A percentile compares a stretch with the other conserved stretches of the same genome.
These are phyloP conservation scores for Dactylellina cionopaga DNA, from an alignment of 2,329 filamentous ascomycete species.

Conservation along the genomic window DNA sequence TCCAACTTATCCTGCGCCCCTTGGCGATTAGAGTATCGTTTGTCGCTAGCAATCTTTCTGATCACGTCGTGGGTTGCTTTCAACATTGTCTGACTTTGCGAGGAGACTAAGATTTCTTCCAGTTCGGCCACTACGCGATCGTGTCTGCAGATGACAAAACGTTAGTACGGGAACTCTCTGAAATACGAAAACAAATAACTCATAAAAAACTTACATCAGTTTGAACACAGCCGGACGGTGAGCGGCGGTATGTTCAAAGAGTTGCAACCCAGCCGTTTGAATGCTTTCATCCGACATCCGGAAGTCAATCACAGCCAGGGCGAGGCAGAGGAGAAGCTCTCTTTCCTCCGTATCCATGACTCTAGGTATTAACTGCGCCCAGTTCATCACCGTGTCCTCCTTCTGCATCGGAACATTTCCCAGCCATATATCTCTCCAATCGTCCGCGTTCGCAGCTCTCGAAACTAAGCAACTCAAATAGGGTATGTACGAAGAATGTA, in stretches of 20 bases:
- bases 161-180: neutral
- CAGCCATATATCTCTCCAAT: slow-evolving; percentile 72
- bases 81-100: slow-evolving; percentile 70
- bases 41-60: slow-evolving; percentile 68
- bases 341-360: slow-evolving; percentile 67
- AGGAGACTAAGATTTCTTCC: slow-evolving; percentile 71
- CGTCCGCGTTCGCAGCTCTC: slow-evolving; percentile 68
- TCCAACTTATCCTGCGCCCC: slow-evolving; percentile 66
- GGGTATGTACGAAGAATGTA: slow-evolving; percentile 59
- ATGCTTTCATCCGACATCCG: slow-evolving; percentile 71
- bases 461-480: slow-evolving; percentile 71
- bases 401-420: slow-evolving; percentile 65
- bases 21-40: slow-evolving; percentile 65
- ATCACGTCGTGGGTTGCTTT: slow-evolving; percentile 71
- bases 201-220: slow-evolving; percentile 66
- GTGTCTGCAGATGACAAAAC: slow-evolving; percentile 30
- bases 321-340: slow-evolving; percentile 71
- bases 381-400: slow-evolving; percentile 54
- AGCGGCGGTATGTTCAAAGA: slow-evolving; percentile 69
- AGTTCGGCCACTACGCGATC: slow-evolving; percentile 69
- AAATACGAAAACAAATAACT: neutral
- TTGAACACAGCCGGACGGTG: slow-evolving; percentile 69
- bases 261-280: slow-evolving; percentile 69
- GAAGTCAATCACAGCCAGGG: slow-evolving; percentile 74
- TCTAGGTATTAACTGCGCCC: slow-evolving; percentile 63